Percentiles rank a stretch among this genome's conserved stretches.
These are phyloP conservation scores for Beverwykella pulmonaria DNA, from an alignment of 495 filamentous ascomycete species.

Conservation along the genomic window DNA sequence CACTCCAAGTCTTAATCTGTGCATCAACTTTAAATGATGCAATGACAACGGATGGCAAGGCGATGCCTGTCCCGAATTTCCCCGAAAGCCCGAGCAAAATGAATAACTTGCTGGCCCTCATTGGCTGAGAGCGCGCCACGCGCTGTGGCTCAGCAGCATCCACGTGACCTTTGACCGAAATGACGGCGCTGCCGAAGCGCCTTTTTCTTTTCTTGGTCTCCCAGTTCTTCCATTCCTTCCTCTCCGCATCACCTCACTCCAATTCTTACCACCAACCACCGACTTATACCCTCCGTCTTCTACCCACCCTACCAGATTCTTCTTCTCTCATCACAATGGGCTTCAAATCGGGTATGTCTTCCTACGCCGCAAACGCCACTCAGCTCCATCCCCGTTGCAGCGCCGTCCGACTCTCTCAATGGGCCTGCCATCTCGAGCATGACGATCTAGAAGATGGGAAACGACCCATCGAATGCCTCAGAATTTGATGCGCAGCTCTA, in stretches of 20 bases:
- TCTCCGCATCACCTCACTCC: slow-evolving; percentile 1
- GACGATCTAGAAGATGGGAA: neutral
- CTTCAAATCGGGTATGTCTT: slow-evolving; percentile 38
- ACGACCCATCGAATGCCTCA: neutral
- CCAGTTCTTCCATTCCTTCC: slow-evolving; percentile 9
- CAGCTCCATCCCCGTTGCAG: slow-evolving; percentile 14
- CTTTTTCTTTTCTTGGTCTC: slow-evolving; percentile 20
- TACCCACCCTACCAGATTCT: neutral
- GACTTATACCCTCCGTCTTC: neutral
- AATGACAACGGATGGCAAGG: neutral
- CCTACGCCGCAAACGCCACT: slow-evolving; percentile 20
- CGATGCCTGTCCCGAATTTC: neutral
- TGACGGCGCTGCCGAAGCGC: slow-evolving; percentile 11
- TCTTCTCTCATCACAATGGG: slow-evolving; percentile 35
- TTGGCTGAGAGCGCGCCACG: slow-evolving; percentile 16
- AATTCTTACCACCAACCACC: neutral
- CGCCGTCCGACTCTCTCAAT: slow-evolving; percentile 8
- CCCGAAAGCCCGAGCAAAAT: neutral
- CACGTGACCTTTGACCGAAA: slow-evolving; percentile 3
- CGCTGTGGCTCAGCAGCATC: slow-evolving; percentile 1
- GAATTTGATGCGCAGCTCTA: neutral
- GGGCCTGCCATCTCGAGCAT: slow-evolving; percentile 6
- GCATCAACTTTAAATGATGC: neutral
- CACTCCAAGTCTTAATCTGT: neutral
- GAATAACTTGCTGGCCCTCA: neutral